Base-by-base conservation (phyloP, 2,329 filamentous ascomycete genomes). In the Claviceps monticola region DNA sequence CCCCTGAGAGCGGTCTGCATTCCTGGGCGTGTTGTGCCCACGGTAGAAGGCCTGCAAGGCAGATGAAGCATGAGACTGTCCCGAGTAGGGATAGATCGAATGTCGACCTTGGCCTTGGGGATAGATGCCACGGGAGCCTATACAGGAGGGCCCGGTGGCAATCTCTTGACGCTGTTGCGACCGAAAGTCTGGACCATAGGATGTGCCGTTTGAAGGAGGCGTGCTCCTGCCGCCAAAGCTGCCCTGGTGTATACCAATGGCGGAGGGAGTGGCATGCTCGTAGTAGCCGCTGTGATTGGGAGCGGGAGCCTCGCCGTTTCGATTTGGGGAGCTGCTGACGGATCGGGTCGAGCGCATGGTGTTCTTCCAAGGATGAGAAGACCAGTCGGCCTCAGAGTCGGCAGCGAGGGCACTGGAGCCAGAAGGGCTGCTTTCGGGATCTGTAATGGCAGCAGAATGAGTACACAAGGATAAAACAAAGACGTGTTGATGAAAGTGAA, bases 361-460 rank as follows among this genome's bases (percentile, higher is more conserved):
- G 23, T 71, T 67, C 56, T 75, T 76, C 84, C 84, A 88, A 16
- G 78, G 75, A 39, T 74, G 69, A 56, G 72, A 68, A 54, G 38
- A 44, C 80, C 83, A 86, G 58, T 86, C 83, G 17, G 79, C 78
- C 60, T 88, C 83, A 9, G 84, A 86, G 43, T 81, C 79, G 45
- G 79, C 74, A 54, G 86, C 74, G 41, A 89, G 71, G 53, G 83
- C 84, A 55, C 81, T 76, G 5, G 84, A 87, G 48, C 84, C 85
- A 3, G 80, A 82, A 60, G 83, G 79, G 51, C 61, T 58, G 29
- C 62, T 61, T 51, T 67, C 61, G 52, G 60, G 51, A 17, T 65
- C 65, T 65, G 39, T 6, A 6, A 13, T 36, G 48, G 17, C 26
- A 34, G 53, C 23, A 23, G 17, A 44, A 37, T 29, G 48, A 14